These are phyloP conservation scores for Fusarium nodosum DNA, from an alignment of 2,329 filamentous ascomycete species.

Conservation along the genomic window DNA sequence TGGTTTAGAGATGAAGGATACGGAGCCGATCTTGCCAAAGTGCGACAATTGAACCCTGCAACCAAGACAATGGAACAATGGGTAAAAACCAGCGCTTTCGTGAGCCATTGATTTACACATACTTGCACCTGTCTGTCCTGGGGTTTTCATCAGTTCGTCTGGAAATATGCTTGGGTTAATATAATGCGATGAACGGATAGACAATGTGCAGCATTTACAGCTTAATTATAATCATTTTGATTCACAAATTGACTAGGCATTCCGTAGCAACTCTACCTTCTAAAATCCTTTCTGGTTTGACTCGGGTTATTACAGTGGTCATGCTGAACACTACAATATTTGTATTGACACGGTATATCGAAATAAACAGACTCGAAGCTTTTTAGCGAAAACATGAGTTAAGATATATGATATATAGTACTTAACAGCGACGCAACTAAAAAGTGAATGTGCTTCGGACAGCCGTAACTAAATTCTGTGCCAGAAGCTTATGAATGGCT, in stretches of 20 bases:
- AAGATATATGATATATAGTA: rapidly evolving
- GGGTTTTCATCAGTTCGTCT: not conserved
- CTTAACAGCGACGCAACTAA: not conserved
- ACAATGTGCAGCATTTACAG: not conserved
- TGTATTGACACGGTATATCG: no score
- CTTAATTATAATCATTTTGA: not conserved
- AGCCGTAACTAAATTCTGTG: constrained; percentile 26
- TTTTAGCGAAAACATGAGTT: no score
- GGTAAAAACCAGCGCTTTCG: constrained; percentile 32
- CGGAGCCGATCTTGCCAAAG: constrained; percentile 19
- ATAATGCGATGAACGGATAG: not conserved
- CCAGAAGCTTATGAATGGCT: constrained; percentile 39
- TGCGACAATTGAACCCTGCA: constrained; percentile 29
- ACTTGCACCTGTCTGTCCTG: not conserved
- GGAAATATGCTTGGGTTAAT: not conserved
- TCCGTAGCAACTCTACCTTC: not conserved
- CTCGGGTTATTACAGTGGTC: not conserved
- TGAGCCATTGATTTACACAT: not conserved
- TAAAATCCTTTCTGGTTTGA: not conserved
- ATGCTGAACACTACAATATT: not conserved
- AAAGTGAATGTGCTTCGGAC: constrained; percentile 4
- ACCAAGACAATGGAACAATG: constrained; percentile 31
- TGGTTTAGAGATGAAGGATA: constrained; percentile 41
- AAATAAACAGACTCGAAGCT: not conserved
- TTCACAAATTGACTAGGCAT: not conserved